Evolutionary conservation across 1,284 basidiomycete genomes (phyloP).

Genomic region (Ustilago cynodontis): DNA sequence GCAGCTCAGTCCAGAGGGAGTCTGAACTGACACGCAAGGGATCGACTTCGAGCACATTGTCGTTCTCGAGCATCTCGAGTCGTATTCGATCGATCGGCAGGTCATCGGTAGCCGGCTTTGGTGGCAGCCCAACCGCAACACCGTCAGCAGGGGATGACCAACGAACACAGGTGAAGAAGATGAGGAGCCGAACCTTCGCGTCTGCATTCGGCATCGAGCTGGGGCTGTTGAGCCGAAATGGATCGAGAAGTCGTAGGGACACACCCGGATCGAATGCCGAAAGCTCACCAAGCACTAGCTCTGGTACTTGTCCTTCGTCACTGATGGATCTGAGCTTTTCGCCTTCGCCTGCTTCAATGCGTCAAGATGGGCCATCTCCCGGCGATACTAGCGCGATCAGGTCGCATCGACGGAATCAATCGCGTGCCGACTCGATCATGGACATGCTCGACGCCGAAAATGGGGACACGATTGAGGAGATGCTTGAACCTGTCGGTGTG

Average conservation of each 20-base stretch:
- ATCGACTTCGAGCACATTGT: constrained; percentile 25
- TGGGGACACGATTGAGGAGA: constrained; percentile 29
- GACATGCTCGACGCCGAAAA: constrained; percentile 18
- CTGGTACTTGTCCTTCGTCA: constrained; percentile 19
- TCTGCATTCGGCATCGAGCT: constrained; percentile 45
- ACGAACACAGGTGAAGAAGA: constrained; percentile 17
- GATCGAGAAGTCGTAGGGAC: constrained; percentile 5
- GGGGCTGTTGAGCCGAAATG: constrained; percentile 9
- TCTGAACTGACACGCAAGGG: constrained; percentile 8
- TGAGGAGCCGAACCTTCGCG: constrained; percentile 41
- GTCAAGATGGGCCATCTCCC: constrained; percentile 9
- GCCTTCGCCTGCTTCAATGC: constrained; percentile 15
- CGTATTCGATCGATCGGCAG: constrained; percentile 22
- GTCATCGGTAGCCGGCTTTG: background rate
- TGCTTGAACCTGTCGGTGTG: constrained; percentile 3
- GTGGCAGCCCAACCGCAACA: constrained; percentile 1
- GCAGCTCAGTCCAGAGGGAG: background rate
- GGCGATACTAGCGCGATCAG: background rate
- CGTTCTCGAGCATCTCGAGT: constrained; percentile 22
- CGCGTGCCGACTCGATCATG: constrained; percentile 37
- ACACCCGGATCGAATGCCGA: constrained; percentile 12
- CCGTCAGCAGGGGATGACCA: background rate
- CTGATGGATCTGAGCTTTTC: constrained; percentile 28
- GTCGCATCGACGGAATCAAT: constrained; percentile 20
- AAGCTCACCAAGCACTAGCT: constrained; percentile 28